Evolutionary conservation across 441 rosid genomes (phyloP).

Genomic region (Populus hybrid): DNA sequence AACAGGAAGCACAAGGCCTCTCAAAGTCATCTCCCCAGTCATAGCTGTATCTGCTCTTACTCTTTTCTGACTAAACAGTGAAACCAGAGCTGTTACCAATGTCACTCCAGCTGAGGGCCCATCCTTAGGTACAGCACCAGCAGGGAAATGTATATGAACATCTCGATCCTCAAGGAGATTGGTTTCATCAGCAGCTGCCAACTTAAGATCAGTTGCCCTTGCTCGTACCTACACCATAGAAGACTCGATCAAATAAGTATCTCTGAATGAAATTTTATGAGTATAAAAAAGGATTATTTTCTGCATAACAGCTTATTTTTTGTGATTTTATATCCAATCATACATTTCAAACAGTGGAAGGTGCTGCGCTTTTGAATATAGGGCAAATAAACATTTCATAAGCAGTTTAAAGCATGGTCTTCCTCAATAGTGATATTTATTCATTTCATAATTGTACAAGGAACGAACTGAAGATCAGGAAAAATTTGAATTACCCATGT

Average conservation of each 20-base stretch:
- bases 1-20: conserved; percentile 98
- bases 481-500: conserved; percentile 75
- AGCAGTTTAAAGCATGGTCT: background rate
- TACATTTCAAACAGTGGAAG: background rate
- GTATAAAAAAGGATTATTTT: conserved; percentile 5
- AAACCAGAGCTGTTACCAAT: conserved; percentile 90
- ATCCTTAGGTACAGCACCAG: conserved; percentile 97
- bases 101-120: conserved; percentile 99
- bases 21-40: conserved; percentile 99
- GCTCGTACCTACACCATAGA: conserved; percentile 65
- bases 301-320: background rate
- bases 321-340: background rate
- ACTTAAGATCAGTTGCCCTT: conserved; percentile 72
- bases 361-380: background rate
- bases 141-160: conserved; percentile 96
- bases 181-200: conserved; percentile 54
- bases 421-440: background rate
- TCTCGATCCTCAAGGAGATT: conserved; percentile 86
- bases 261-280: background rate
- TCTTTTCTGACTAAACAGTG: conserved; percentile 76
- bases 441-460: background rate
- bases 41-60: conserved; percentile 98
- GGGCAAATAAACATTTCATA: background rate
- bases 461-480: conserved; percentile 4
- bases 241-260: too few relatives aligned